Conservation (phyloP, 139 green algal species). For the Yamagishiella unicocca region DNA sequence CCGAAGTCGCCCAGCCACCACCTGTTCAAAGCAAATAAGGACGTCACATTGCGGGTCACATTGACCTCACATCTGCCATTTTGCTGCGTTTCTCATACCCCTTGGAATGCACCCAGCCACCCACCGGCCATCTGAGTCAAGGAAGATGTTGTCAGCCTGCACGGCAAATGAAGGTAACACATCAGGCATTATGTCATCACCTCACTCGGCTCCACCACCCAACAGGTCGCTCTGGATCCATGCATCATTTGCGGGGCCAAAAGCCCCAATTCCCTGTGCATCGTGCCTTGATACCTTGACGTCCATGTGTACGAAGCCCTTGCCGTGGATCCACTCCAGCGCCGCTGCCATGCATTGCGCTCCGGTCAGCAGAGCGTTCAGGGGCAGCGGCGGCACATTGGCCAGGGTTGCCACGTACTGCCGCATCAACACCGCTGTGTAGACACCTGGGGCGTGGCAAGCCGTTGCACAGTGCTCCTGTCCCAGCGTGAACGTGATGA, state of each 20-base stretch:
- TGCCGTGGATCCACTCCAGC: constrained; percentile 23
- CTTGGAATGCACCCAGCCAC: no score
- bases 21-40: background rate
- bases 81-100: no score
- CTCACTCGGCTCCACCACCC: no score
- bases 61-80: background rate
- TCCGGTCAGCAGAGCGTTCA: background rate
- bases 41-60: background rate
- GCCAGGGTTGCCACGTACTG: background rate
- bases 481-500: background rate
- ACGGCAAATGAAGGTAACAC: background rate
- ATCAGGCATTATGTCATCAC: background rate
- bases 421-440: background rate
- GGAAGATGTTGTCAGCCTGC: constrained; percentile 12
- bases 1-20: constrained; percentile 41
- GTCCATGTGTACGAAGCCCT: constrained; percentile 37
- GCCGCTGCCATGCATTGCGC: constrained; percentile 1
- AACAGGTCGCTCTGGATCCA: no score
- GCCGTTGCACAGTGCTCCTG: background rate
- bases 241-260: no score
- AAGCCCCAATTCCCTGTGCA: background rate
- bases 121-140: background rate
- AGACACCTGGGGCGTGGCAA: background rate
- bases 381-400: background rate
- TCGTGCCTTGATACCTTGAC: constrained; percentile 35